Conservation (phyloP, 306 rosid genomes). For the Lathyrus aphaca region DNA sequence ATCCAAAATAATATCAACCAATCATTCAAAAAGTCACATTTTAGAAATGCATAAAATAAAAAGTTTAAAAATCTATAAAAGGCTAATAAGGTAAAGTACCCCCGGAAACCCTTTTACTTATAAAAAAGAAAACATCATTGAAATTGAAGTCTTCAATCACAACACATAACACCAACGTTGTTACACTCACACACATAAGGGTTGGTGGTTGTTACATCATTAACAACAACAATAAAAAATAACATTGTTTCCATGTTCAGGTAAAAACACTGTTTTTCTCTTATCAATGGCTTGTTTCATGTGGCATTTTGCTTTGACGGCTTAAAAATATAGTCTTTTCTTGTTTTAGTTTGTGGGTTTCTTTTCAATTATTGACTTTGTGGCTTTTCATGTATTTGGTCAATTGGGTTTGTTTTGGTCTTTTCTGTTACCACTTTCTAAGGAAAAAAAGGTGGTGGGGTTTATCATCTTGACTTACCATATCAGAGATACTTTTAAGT, state of each 20-base stretch:
- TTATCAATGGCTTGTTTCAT: slow-evolving; percentile 20
- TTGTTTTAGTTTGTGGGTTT: slow-evolving; percentile 39
- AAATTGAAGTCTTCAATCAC: slow-evolving; percentile 38
- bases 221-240: too few relatives aligned
- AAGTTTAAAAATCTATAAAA: background rate
- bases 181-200: background rate
- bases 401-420: slow-evolving; percentile 48
- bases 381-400: slow-evolving; percentile 31
- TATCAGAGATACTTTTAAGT: slow-evolving; percentile 32
- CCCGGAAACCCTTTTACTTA: background rate
- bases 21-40: background rate
- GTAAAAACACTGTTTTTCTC: slow-evolving; percentile 42
- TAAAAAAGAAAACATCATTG: slow-evolving; percentile 26
- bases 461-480: slow-evolving; percentile 79
- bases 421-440: slow-evolving; percentile 29
- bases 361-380: slow-evolving; percentile 31
- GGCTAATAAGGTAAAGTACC: slow-evolving; percentile 40
- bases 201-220: too few relatives aligned
- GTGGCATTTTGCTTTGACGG: slow-evolving; percentile 57
- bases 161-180: background rate
- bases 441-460: slow-evolving; percentile 75
- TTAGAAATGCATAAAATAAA: background rate
- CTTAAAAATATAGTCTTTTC: slow-evolving; percentile 2
- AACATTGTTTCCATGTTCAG: slow-evolving; percentile 27
- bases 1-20: background rate